These are phyloP conservation scores for Chrysoporthe puriensis DNA, from an alignment of 2,329 filamentous ascomycete genomes.

Conservation along the genomic window DNA sequence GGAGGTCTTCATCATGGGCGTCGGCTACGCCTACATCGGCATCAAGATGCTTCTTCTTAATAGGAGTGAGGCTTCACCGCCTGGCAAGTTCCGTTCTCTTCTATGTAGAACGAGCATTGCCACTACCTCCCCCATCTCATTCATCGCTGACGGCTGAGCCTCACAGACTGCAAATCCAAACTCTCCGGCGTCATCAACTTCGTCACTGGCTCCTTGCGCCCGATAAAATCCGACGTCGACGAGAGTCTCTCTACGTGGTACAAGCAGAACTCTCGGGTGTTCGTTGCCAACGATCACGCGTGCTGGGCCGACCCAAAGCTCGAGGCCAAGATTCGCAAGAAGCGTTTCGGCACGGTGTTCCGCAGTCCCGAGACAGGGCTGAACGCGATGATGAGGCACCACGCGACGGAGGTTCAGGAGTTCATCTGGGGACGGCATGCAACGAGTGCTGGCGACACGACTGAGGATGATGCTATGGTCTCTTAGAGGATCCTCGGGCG, in stretches of 20 bases:
- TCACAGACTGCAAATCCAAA: slow-evolving; percentile 63
- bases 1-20: slow-evolving; percentile 82
- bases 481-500: slow-evolving; percentile 15
- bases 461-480: slow-evolving; percentile 50
- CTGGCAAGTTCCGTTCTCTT: slow-evolving; percentile 24
- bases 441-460: slow-evolving; percentile 39
- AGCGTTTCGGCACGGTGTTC: slow-evolving; percentile 62
- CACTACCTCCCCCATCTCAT: neutral
- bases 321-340: slow-evolving; percentile 61
- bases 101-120: neutral
- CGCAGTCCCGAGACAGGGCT: slow-evolving; percentile 54
- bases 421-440: slow-evolving; percentile 53
- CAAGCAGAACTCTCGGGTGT: slow-evolving; percentile 77
- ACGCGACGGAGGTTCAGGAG: slow-evolving; percentile 53
- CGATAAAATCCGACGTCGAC: slow-evolving; percentile 79
- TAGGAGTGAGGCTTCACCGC: slow-evolving; percentile 57
- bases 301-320: slow-evolving; percentile 72
- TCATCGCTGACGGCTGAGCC: neutral
- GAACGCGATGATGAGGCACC: slow-evolving; percentile 59
- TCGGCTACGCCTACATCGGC: slow-evolving; percentile 86
- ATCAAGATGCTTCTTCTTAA: slow-evolving; percentile 80
- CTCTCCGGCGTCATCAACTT: slow-evolving; percentile 80
- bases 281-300: slow-evolving; percentile 73
- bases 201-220: slow-evolving; percentile 74
- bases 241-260: slow-evolving; percentile 80